A percentile compares a stretch with the other conserved stretches of the same genome.
Conservation (phyloP, 192 early-diverging fungal genomes). For the Entomortierella lignicola region DNA sequence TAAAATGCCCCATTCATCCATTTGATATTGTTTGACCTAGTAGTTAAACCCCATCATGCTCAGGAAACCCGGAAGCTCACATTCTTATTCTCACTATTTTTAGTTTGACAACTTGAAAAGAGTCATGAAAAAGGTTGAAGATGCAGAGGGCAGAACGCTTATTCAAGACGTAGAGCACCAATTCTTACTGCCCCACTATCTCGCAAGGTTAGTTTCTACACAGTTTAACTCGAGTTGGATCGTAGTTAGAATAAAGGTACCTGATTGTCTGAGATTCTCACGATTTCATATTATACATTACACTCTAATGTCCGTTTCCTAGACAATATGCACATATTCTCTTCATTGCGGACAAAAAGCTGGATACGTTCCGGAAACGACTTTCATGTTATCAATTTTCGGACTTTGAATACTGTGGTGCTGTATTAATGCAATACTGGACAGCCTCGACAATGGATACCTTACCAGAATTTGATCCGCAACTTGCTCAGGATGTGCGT, state of each 20-base stretch:
- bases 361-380: conserved; percentile 59
- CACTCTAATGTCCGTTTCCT: background rate
- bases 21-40: no score
- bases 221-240: background rate
- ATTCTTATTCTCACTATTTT: background rate
- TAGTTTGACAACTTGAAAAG: conserved; percentile 61
- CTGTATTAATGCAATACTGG: conserved; percentile 53
- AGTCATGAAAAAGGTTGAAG: conserved; percentile 57
- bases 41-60: no score
- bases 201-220: conserved; percentile 47
- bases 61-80: background rate
- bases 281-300: background rate
- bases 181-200: conserved; percentile 45
- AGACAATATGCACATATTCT: conserved; percentile 58
- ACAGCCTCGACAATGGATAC: conserved; percentile 38
- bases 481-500: conserved; percentile 43
- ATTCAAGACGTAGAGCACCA: conserved; percentile 50
- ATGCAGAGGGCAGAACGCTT: conserved; percentile 53
- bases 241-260: background rate
- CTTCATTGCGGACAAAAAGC: conserved; percentile 51
- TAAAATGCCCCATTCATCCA: no score
- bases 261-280: background rate
- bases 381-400: conserved; percentile 49
- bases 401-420: conserved; percentile 53
- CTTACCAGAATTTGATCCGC: conserved; percentile 52